Evolutionary conservation across 306 rosid species (phyloP).

Genomic region (Castanospermum australe): DNA sequence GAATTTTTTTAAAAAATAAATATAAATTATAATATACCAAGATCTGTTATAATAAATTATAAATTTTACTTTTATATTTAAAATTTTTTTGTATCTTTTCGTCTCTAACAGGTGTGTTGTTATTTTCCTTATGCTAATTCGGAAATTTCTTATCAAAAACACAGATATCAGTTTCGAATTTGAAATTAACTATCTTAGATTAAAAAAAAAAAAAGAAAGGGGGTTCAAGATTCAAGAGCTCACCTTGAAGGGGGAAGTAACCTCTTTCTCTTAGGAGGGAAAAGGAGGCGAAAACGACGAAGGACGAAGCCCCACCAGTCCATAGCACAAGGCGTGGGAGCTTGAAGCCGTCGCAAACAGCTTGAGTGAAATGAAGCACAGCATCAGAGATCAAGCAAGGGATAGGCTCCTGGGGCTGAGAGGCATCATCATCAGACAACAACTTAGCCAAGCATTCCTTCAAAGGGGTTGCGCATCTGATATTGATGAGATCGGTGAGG

Average conservation of each 20-base stretch:
- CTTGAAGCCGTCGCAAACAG: constrained; percentile 6
- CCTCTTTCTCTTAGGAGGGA: constrained; percentile 27
- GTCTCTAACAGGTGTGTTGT: too few relatives aligned
- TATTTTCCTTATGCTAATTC: too few relatives aligned
- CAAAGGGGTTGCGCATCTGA: constrained; percentile 14
- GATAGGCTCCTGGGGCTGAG: neutral
- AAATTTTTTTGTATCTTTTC: too few relatives aligned
- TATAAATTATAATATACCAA: too few relatives aligned
- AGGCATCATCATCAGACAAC: neutral
- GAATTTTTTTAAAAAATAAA: too few relatives aligned
- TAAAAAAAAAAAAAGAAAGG: too few relatives aligned
- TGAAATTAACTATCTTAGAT: neutral
- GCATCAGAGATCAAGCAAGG: constrained; percentile 33
- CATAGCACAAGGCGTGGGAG: constrained; percentile 29
- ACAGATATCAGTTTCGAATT: neutral
- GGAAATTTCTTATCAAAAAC: neutral
- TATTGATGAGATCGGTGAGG: constrained; percentile 33
- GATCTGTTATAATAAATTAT: too few relatives aligned
- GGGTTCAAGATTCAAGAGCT: neutral
- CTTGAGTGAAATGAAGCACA: constrained; percentile 23
- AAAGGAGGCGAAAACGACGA: constrained; percentile 22
- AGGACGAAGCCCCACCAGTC: constrained; percentile 29
- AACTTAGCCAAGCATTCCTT: constrained; percentile 6
- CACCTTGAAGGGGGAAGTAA: constrained; percentile 49
- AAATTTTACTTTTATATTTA: too few relatives aligned